Evolutionary conservation across 2,329 filamentous ascomycete species (phyloP).

Genomic region (Lecanoromycetidae sp.): DNA sequence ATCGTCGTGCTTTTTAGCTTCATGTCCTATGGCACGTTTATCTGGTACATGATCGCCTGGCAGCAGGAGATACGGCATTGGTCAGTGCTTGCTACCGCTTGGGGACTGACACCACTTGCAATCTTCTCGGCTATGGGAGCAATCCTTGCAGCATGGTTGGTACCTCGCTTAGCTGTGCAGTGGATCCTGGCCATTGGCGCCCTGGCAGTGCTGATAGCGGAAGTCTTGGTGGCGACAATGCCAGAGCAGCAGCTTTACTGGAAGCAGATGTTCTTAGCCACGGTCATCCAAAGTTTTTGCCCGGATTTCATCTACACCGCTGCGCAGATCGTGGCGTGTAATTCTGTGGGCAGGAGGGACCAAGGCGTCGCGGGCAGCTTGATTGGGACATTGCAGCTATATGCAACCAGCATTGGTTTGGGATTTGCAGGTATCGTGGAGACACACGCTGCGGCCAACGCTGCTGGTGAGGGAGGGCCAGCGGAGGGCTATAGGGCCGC

Average conservation of each 20-base stretch:
- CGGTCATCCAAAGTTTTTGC: conserved; percentile 28
- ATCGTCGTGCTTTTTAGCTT: conserved; percentile 35
- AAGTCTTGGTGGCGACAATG: conserved; percentile 24
- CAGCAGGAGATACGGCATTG: conserved; percentile 33
- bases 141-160: conserved; percentile 33
- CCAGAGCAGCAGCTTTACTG: conserved; percentile 36
- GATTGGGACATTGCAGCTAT: conserved; percentile 35
- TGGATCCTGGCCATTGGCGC: conserved; percentile 38
- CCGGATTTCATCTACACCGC: conserved; percentile 41
- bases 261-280: conserved; percentile 31
- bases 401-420: conserved; percentile 33
- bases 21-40: conserved; percentile 37
- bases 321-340: conserved; percentile 43
- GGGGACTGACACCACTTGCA: conserved; percentile 33
- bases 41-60: conserved; percentile 40
- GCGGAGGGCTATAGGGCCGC: conserved; percentile 26
- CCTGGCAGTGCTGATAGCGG: conserved; percentile 29
- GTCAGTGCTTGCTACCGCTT: conserved; percentile 30
- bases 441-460: conserved; percentile 33
- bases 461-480: conserved; percentile 25
- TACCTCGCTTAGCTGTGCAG: conserved; percentile 37
- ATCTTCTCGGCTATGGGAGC: conserved; percentile 30
- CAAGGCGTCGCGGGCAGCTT: conserved; percentile 42
- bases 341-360: conserved; percentile 36
- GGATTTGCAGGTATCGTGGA: conserved; percentile 35